A percentile compares a stretch with the other conserved stretches of the same genome.
Conservation (phyloP, 2,329 filamentous ascomycete genomes). For the Hymenotorrendiella dingleyae region DNA sequence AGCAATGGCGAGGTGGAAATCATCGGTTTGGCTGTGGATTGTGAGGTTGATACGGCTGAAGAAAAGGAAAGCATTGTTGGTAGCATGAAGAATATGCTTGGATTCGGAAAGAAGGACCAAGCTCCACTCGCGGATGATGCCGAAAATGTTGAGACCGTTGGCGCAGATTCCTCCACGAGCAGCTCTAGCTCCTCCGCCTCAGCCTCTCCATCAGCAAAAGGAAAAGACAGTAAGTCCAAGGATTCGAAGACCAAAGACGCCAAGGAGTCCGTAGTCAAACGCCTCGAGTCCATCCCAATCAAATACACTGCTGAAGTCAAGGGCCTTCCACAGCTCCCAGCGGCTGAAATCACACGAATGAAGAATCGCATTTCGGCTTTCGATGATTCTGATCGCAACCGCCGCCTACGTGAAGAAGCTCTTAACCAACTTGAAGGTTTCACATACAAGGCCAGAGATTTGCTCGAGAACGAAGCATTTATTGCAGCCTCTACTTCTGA, state of each 20-base stretch:
- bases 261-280: constrained; percentile 25
- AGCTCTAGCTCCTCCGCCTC: constrained; percentile 41
- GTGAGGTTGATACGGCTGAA: constrained; percentile 66
- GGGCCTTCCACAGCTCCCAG: constrained; percentile 25
- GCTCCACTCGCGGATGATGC: constrained; percentile 59
- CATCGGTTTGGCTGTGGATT: constrained; percentile 70
- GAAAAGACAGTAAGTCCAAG: constrained; percentile 14
- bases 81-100: constrained; percentile 92
- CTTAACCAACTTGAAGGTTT: constrained; percentile 90
- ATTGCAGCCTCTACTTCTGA: constrained; percentile 62
- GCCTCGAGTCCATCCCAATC: constrained; percentile 28
- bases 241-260: constrained; percentile 9
- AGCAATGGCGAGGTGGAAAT: constrained; percentile 78
- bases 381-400: constrained; percentile 74
- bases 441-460: constrained; percentile 82
- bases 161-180: constrained; percentile 35
- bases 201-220: constrained; percentile 19
- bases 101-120: constrained; percentile 87
- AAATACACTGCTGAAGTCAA: constrained; percentile 24
- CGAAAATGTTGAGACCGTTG: constrained; percentile 33
- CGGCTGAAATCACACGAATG: constrained; percentile 27
- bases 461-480: constrained; percentile 73
- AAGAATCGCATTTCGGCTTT: constrained; percentile 72
- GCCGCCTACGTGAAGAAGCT: constrained; percentile 73
- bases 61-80: constrained; percentile 81